phyloP scores from a whole-genome alignment of 257 asterid genomes.

The Mentha longifolia region DNA sequence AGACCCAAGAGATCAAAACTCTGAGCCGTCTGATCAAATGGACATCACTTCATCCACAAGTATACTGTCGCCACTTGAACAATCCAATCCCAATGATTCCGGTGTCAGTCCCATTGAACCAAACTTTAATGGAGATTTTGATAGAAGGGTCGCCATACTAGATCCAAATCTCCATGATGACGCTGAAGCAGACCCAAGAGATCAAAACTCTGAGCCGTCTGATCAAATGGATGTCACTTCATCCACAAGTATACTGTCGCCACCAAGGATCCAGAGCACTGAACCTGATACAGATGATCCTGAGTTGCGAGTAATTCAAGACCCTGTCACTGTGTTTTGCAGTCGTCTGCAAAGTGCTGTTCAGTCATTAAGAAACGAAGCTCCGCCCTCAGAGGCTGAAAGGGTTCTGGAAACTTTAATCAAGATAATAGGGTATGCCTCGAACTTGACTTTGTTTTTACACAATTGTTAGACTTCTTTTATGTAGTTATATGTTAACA shows the following conservation, averaged over 20 bases:
- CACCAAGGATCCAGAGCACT: slow-evolving; percentile 26
- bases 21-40: slow-evolving; percentile 24
- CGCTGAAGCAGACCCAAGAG: slow-evolving; percentile 31
- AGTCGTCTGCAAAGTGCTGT: slow-evolving; percentile 71
- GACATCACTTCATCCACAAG: slow-evolving; percentile 6
- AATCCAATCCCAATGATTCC: slow-evolving; percentile 37
- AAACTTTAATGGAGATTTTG: slow-evolving; percentile 32
- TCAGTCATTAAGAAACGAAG: slow-evolving; percentile 66
- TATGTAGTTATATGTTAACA: background rate
- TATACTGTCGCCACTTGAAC: slow-evolving; percentile 11
- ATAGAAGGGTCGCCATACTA: slow-evolving; percentile 9
- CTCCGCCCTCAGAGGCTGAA: slow-evolving; percentile 46
- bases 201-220: slow-evolving; percentile 16
- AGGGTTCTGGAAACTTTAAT: slow-evolving; percentile 57
- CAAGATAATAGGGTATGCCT: slow-evolving; percentile 60
- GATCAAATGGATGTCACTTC: slow-evolving; percentile 26
- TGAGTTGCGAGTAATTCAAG: slow-evolving; percentile 79
- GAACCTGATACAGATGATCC: slow-evolving; percentile 66
- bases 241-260: slow-evolving; percentile 15
- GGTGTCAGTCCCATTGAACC: slow-evolving; percentile 22
- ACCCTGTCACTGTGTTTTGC: slow-evolving; percentile 67
- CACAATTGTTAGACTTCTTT: slow-evolving; percentile 4
- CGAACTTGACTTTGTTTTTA: background rate
- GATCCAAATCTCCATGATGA: slow-evolving; percentile 47
- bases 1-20: slow-evolving; percentile 21